Base-by-base conservation (phyloP, 1,139 yeast species). In the Ogataea hybrid region DNA sequence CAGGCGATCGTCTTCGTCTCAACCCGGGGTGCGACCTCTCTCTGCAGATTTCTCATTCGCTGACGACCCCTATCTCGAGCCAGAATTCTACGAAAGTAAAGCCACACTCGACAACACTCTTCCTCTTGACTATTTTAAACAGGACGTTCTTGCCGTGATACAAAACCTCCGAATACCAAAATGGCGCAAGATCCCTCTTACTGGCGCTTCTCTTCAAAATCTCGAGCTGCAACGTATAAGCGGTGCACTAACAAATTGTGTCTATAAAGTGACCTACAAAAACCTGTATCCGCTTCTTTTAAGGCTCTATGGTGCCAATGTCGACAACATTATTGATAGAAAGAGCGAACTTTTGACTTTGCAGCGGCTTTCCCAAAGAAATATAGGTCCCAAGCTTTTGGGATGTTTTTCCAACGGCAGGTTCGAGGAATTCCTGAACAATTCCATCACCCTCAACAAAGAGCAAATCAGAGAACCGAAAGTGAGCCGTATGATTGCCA, bases 331-430 rank as follows among this genome's bases (percentile, higher is more conserved):
- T 46, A 89, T 92, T 52, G 97, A 94, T 63, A 71, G 98, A 54
- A 85, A 85, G 22, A 71, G 74, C 49, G 98, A 92, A 63, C 73
- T 92, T 51, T 73, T 75, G 39, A 77, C 84, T 2, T 70, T 92
- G 45, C 78, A 81, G 23, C 79, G 94, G 57, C 72, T 92, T 44
- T 83, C 95, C 1, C 70, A 72, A 39, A 81, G 83, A 53, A 78
- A 80, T 46, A 92, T 92, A 52, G 98, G 98, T 0, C 97, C 98
- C 2, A 76, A 82, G 49, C 65, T 92, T 43, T 71, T 87, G 56
- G 98, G 98, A 1, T 87, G 92, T 32, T 92, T 92, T 60, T 68
- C 79, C 32, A 92, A 92, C 61, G 98, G 97, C 34, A 71, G 98
- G 49, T 81, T 92, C 55, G 98, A 92, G 64, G 96, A 89, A 63